Percentiles rank a stretch among this genome's conserved stretches.
phyloP scores from a whole-genome alignment of 192 early-diverging fungal species.

The Phlyctochytrium bullatum region DNA sequence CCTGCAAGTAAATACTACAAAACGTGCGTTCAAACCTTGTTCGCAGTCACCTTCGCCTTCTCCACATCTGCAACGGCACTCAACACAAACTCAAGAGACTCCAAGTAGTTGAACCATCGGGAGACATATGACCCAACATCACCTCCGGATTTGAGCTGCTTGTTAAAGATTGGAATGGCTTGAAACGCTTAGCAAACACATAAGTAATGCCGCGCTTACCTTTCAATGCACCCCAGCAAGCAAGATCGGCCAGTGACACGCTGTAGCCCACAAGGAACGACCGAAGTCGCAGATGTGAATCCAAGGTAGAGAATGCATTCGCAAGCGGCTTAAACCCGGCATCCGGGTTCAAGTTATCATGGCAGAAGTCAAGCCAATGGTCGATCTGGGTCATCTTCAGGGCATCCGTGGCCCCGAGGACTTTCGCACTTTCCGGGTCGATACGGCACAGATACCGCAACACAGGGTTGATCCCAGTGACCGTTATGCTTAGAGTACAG shows the following conservation, averaged over 20 bases:
- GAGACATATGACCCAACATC: slow-evolving; percentile 68
- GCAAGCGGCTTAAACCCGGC: slow-evolving; percentile 74
- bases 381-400: slow-evolving; percentile 44
- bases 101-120: slow-evolving; percentile 80
- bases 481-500: not conserved
- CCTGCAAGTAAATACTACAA: slow-evolving; percentile 23
- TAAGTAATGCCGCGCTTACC: slow-evolving; percentile 32
- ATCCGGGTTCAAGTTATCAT: slow-evolving; percentile 58
- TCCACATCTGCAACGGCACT: slow-evolving; percentile 44
- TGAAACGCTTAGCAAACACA: not conserved
- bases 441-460: slow-evolving; percentile 24
- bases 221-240: slow-evolving; percentile 84
- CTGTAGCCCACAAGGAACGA: slow-evolving; percentile 79
- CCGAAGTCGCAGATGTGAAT: slow-evolving; percentile 81
- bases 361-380: slow-evolving; percentile 73
- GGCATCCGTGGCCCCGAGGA: slow-evolving; percentile 22
- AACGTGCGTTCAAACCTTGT: slow-evolving; percentile 30
- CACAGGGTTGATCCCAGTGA: slow-evolving; percentile 28
- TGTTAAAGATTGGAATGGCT: slow-evolving; percentile 76
- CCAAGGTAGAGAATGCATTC: slow-evolving; percentile 63
- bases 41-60: slow-evolving; percentile 47
- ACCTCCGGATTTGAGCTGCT: slow-evolving; percentile 73
- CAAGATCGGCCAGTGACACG: slow-evolving; percentile 75
- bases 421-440: not conserved
- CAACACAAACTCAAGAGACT: slow-evolving; percentile 53